Evolutionary conservation across 306 rosid genomes (phyloP), one percentile per base, ranked within the genome.

Genomic region (Acacia melanoxylon): DNA sequence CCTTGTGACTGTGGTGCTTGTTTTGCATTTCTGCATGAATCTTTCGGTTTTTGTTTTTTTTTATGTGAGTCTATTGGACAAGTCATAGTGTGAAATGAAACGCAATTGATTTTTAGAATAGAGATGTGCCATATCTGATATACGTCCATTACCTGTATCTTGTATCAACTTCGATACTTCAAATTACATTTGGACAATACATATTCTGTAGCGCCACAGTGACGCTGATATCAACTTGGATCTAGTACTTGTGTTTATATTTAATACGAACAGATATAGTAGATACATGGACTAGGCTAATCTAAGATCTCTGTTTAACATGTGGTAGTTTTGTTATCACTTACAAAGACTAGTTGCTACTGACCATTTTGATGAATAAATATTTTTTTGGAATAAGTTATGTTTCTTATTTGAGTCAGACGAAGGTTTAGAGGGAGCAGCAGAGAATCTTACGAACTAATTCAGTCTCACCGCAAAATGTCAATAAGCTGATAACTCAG

Each of bases 1-100:
- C 27, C 79, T 73, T 61, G 78, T 83, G 61, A 10, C 1, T 58
- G 24, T 27, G 86, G 80, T 51, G n/a, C 46, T 83, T 83, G 31
- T 62, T 37, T 45, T 72, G 44, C 13, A 45, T 79, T 35, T 37
- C 51, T 54, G 48, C 65, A 58, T 45, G 75, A 27, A 24, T 11
- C 56, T 48, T 73, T 59, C 12, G n/a, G 40, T 35, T 46, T 46
- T 46, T 48, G 5, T 48, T 49, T 35, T 63, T 35, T 63, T 46
- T 13, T 40, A 24, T 31, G 27, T n/a, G 33, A 68, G 17, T 29
- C 40, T 62, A 25, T 62, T 5, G 17, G 4, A 63, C 42, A 63
- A 29, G 69, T 63, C 69, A 29, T 63, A 2, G 42, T 29, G 69
- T 1, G 0, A 6, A 29, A 63, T 31, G 42, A 29, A 63, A 15